These are phyloP conservation scores for Termitomyces eurrhizus DNA, from an alignment of 768 basidiomycete genomes.

Conservation along the genomic window DNA sequence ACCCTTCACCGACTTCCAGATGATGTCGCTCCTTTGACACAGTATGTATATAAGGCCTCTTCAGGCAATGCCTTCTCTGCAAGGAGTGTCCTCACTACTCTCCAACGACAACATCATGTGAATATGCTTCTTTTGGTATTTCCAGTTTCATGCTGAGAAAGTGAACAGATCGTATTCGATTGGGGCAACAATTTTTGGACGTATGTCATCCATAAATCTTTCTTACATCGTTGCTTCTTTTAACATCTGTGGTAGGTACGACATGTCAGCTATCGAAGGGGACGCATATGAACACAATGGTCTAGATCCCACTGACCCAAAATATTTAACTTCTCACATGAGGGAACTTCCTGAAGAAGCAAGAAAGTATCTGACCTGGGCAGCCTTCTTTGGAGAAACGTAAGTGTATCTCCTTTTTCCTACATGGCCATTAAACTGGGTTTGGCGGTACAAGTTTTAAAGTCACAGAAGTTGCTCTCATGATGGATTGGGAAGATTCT, in stretches of 20 bases:
- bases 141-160: not conserved
- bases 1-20: constrained; percentile 58
- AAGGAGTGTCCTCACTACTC: constrained; percentile 56
- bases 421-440: not conserved
- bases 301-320: constrained; percentile 59
- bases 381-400: constrained; percentile 71
- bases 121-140: constrained; percentile 15
- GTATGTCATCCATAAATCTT: constrained; percentile 31
- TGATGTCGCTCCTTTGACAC: constrained; percentile 49
- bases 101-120: constrained; percentile 63
- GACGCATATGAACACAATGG: constrained; percentile 48
- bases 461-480: constrained; percentile 65
- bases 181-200: constrained; percentile 66
- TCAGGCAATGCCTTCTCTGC: constrained; percentile 71
- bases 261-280: constrained; percentile 53
- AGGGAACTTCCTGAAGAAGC: constrained; percentile 61
- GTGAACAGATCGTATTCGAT: constrained; percentile 54
- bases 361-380: constrained; percentile 65
- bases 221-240: constrained; percentile 1
- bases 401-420: constrained; percentile 25
- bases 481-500: constrained; percentile 73
- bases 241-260: constrained; percentile 33
- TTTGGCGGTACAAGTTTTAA: constrained; percentile 47
- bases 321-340: constrained; percentile 57
- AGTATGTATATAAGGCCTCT: constrained; percentile 52